Conservation (phyloP, 2,329 filamentous ascomycete species). For the Arthrinium puccinioides region DNA sequence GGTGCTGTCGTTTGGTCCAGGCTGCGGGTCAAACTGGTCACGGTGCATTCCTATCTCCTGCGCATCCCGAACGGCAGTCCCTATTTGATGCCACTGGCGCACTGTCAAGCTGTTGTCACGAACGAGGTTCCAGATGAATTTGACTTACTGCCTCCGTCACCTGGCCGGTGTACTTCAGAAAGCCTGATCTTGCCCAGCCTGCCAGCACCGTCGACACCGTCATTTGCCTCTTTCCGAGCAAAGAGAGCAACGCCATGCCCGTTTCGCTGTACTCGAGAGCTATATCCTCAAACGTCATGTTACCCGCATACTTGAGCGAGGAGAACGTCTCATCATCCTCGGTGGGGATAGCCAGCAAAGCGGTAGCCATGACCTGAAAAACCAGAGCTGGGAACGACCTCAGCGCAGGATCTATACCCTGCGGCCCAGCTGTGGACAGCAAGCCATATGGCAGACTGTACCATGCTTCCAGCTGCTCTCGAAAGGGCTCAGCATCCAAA, state of each 20-base stretch:
- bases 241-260: constrained; percentile 41
- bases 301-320: constrained; percentile 49
- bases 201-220: constrained; percentile 50
- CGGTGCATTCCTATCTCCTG: constrained; percentile 56
- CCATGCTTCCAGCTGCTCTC: constrained; percentile 46
- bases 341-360: constrained; percentile 44
- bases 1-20: constrained; percentile 31
- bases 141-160: constrained; percentile 47
- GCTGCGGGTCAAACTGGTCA: constrained; percentile 43
- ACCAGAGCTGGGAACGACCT: constrained; percentile 52
- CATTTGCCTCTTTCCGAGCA: constrained; percentile 51
- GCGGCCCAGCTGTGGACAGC: constrained; percentile 41
- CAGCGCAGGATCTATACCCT: constrained; percentile 41
- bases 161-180: constrained; percentile 51
- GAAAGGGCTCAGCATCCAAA: constrained; percentile 46
- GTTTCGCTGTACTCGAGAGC: constrained; percentile 55
- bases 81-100: constrained; percentile 46
- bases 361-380: constrained; percentile 50
- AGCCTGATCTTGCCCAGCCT: constrained; percentile 47
- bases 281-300: constrained; percentile 54
- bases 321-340: constrained; percentile 42
- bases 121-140: neutral
- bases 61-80: constrained; percentile 50
- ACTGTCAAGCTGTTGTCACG: constrained; percentile 1
- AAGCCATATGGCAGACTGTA: constrained; percentile 43